Evolutionary conservation across 2,329 filamentous ascomycete species (phyloP).

Genomic region (Colletotrichum cordylinicola): DNA sequence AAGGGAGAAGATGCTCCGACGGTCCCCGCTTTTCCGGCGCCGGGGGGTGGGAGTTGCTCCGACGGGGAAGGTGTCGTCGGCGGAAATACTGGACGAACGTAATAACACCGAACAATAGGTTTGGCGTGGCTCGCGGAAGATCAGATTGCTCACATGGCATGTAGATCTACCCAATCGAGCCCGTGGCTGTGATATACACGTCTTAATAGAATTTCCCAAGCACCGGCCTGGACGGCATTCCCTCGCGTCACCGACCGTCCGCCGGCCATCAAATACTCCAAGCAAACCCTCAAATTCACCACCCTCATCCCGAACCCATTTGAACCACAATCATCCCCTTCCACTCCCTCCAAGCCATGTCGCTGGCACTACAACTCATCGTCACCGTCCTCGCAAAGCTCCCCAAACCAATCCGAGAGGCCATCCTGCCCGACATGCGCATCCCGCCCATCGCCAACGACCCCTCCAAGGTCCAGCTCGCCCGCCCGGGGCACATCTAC

Average conservation of each 20-base stretch:
- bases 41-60: neutral
- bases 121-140: neutral
- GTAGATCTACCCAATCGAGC: neutral
- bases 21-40: neutral
- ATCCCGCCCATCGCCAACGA: constrained; percentile 15
- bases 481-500: constrained; percentile 20
- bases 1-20: neutral
- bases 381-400: neutral
- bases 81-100: neutral
- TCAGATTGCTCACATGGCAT: neutral
- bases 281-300: neutral
- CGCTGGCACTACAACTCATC: neutral
- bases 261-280: neutral
- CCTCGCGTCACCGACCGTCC: neutral
- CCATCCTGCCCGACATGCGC: neutral
- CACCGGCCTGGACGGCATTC: neutral
- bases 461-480: constrained; percentile 26
- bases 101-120: neutral
- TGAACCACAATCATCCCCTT: neutral
- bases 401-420: neutral
- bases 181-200: neutral
- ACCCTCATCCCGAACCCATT: neutral
- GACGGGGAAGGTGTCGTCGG: neutral
- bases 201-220: neutral
- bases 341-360: neutral